A percentile compares a stretch with the other conserved stretches of the same genome.
Conservation (phyloP, 768 basidiomycete species). For the Mycena epipterygia region DNA sequence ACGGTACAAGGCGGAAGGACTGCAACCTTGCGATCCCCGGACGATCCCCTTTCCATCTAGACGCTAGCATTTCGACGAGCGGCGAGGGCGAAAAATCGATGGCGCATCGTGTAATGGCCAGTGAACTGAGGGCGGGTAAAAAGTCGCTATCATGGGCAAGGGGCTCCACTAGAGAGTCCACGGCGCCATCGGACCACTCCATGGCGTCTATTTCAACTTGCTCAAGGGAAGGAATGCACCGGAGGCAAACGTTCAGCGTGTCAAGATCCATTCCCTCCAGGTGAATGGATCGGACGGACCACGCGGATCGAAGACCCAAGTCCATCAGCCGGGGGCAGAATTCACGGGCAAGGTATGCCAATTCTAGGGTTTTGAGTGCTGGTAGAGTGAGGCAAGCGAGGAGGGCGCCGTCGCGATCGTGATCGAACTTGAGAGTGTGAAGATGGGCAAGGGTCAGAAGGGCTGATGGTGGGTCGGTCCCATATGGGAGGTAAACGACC, state of each 20-base stretch:
- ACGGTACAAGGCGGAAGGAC: neutral
- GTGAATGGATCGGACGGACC: neutral
- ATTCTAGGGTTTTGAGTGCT: neutral
- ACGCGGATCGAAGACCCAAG: neutral
- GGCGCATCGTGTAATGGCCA: neutral
- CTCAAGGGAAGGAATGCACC: neutral
- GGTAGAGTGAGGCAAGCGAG: slow-evolving; percentile 18
- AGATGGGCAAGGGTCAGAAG: slow-evolving; percentile 2
- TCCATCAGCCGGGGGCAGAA: neutral
- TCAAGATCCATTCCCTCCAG: neutral
- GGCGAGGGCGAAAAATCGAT: neutral
- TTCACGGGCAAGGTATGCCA: neutral
- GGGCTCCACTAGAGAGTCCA: neutral
- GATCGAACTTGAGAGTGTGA: neutral
- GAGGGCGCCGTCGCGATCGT: neutral
- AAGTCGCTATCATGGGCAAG: neutral
- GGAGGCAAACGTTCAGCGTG: neutral
- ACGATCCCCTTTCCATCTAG: neutral
- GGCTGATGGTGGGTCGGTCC: too few species aligned
- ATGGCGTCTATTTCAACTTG: neutral
- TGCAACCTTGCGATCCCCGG: neutral
- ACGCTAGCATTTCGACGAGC: neutral
- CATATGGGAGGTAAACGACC: neutral
- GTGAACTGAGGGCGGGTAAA: neutral
- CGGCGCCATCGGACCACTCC: neutral